phyloP scores from a whole-genome alignment of 2,329 filamentous ascomycete species.

The Pseudocercospora musae region DNA sequence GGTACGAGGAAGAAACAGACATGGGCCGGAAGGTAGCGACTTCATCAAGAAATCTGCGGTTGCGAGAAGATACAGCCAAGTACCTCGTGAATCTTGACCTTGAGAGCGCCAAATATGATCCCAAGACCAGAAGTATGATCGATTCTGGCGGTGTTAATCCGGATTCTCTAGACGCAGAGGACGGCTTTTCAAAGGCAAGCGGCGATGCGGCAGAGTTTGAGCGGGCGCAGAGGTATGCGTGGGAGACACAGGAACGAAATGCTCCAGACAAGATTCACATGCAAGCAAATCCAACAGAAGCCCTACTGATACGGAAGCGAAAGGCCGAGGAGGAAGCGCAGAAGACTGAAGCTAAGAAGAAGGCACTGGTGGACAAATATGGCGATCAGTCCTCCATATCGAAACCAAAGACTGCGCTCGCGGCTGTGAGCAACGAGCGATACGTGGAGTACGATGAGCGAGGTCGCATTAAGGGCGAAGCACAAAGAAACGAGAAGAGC shows the following conservation, averaged over 20 bases:
- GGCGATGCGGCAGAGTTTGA: slow-evolving; percentile 94
- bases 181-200: slow-evolving; percentile 83
- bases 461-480: slow-evolving; percentile 83
- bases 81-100: slow-evolving; percentile 93
- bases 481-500: slow-evolving; percentile 71
- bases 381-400: slow-evolving; percentile 63
- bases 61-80: slow-evolving; percentile 95
- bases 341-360: slow-evolving; percentile 65
- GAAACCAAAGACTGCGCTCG: slow-evolving; percentile 49
- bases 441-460: slow-evolving; percentile 95
- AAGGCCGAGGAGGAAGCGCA: slow-evolving; percentile 69
- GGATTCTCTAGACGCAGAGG: slow-evolving; percentile 83
- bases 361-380: slow-evolving; percentile 75
- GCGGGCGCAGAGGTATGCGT: slow-evolving; percentile 81
- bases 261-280: slow-evolving; percentile 80
- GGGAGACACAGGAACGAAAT: slow-evolving; percentile 86
- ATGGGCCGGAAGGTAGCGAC: slow-evolving; percentile 94
- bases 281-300: slow-evolving; percentile 93
- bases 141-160: slow-evolving; percentile 70
- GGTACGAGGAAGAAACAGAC: slow-evolving; percentile 90
- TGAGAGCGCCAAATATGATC: slow-evolving; percentile 96
- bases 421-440: slow-evolving; percentile 70
- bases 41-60: slow-evolving; percentile 81
- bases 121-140: slow-evolving; percentile 81
- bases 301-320: slow-evolving; percentile 78